Evolutionary conservation across 495 filamentous ascomycete species (phyloP).

Genomic region (Hypoxylon rickii): DNA sequence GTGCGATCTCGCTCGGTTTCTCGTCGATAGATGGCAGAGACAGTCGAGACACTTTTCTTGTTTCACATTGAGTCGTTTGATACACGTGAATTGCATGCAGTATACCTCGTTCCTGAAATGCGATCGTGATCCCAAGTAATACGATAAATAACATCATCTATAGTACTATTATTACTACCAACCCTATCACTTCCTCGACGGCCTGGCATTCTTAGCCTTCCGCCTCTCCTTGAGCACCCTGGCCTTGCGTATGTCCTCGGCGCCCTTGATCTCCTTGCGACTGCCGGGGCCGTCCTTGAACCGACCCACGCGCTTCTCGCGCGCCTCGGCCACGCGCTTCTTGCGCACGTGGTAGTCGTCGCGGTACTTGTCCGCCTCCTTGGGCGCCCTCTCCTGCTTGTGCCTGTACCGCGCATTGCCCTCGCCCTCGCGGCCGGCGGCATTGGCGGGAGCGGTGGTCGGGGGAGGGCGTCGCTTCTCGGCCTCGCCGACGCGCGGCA

Average conservation of each 20-base stretch:
- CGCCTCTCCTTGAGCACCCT: conserved; percentile 74
- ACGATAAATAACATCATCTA: too few relatives aligned
- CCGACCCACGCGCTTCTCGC: conserved; percentile 76
- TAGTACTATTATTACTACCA: neutral
- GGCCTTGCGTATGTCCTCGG: conserved; percentile 83
- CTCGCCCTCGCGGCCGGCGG: too few relatives aligned
- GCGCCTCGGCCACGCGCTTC: conserved; percentile 85
- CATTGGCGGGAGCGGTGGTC: too few relatives aligned
- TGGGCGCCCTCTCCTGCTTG: conserved; percentile 81
- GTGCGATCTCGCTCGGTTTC: conserved; percentile 18
- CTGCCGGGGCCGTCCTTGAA: conserved; percentile 67
- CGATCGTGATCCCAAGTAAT: conserved; percentile 1
- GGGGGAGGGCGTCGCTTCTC: too few relatives aligned
- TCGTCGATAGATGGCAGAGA: conserved; percentile 35
- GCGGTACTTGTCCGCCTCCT: conserved; percentile 85
- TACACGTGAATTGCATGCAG: conserved; percentile 14
- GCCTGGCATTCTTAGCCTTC: conserved; percentile 87
- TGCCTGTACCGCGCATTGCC: conserved; percentile 86
- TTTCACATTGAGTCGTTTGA: conserved; percentile 3
- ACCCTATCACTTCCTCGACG: conserved; percentile 61
- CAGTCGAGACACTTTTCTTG: conserved; percentile 1
- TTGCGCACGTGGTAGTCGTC: conserved; percentile 89
- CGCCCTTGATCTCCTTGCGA: conserved; percentile 77
- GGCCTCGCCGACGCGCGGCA: conserved; percentile 81
- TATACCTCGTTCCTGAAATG: conserved; percentile 5